Evolutionary conservation across 768 basidiomycete species (phyloP).

Genomic region (Pulveroboletus sp.): DNA sequence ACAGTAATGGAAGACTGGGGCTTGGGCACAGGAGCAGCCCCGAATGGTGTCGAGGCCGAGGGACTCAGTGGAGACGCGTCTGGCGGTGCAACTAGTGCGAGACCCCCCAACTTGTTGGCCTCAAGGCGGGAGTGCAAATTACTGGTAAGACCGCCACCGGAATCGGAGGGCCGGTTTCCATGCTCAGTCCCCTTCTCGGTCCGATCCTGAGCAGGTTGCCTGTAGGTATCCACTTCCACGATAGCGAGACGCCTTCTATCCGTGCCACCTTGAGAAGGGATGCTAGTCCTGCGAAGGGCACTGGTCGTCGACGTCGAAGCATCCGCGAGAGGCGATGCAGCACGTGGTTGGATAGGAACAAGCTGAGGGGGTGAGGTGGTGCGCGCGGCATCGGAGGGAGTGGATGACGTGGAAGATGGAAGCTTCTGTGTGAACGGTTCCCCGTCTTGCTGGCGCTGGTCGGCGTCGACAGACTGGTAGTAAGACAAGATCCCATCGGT

Average conservation of each 20-base stretch:
- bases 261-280: conserved; percentile 54
- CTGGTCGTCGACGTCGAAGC: conserved; percentile 27
- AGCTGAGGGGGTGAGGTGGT: conserved; percentile 13
- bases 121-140: conserved; percentile 37
- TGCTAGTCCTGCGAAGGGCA: conserved; percentile 43
- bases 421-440: conserved; percentile 27
- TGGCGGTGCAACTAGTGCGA: conserved; percentile 70
- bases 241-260: conserved; percentile 68
- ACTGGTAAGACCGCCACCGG: conserved; percentile 27
- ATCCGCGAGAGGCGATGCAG: conserved; percentile 27
- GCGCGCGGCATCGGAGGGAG: conserved; percentile 36
- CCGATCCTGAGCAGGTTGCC: conserved; percentile 24
- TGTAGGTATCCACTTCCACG: conserved; percentile 50
- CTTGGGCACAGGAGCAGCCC: conserved; percentile 41
- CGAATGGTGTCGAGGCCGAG: conserved; percentile 50
- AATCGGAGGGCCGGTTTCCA: conserved; percentile 18
- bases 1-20: conserved; percentile 16
- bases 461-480: conserved; percentile 48
- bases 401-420: not conserved
- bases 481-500: conserved; percentile 47
- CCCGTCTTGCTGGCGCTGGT: conserved; percentile 6
- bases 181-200: conserved; percentile 19
- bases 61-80: conserved; percentile 57
- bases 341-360: conserved; percentile 9
- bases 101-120: conserved; percentile 37